Evolutionary conservation across 2,329 filamentous ascomycete genomes (phyloP), one percentile per base, ranked within the genome.

Genomic region (Pseudocercospora fijiensis): DNA sequence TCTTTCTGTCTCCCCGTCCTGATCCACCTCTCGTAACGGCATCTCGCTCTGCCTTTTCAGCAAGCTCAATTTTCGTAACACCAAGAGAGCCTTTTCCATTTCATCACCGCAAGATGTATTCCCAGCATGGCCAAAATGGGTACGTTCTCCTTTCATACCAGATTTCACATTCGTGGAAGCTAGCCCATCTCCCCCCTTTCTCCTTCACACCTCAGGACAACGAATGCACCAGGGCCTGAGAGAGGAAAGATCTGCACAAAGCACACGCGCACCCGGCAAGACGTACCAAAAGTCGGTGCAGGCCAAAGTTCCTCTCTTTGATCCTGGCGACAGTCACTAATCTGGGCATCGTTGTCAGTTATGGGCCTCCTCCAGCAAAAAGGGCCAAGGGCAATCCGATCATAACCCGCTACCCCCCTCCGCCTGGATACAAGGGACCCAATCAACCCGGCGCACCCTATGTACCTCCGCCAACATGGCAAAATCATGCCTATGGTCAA

Each of bases 351-450:
- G 16, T 41, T 41, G 16, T 41, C 26, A 53, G 49, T 8, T 53
- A 53, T 26, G 72, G 72, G 16, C 70, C 70, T 16, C 74, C 75
- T 16, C 73, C 77, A 16, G 66, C 71, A 2, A 83, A 82, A 70
- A 79, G 77, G 59, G 58, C 70, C 61, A 82, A 81, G 65, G 76
- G 79, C 20, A 80, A 81, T 64, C 79, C 80, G 6, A 76, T 82
- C 67, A 81, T 82, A 65, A 83, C 81, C 7, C 75, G 78, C 30
- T 83, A 82, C 72, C 78, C 81, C 56, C 81, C 80, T 47, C 81
- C 81, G 28, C 80, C 80, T n/a, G 79, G 79, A 13, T 82, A 82
- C 65, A 76, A 72, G 51, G 65, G 65, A 18, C 72, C 71, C 51
- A 57, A 61, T 9, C 69, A 70, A 37, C 66, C 67, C n/a, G 63